These are phyloP conservation scores for Plasmodium ovale DNA, from an alignment of 169 alveolate species.

Conservation along the genomic window DNA sequence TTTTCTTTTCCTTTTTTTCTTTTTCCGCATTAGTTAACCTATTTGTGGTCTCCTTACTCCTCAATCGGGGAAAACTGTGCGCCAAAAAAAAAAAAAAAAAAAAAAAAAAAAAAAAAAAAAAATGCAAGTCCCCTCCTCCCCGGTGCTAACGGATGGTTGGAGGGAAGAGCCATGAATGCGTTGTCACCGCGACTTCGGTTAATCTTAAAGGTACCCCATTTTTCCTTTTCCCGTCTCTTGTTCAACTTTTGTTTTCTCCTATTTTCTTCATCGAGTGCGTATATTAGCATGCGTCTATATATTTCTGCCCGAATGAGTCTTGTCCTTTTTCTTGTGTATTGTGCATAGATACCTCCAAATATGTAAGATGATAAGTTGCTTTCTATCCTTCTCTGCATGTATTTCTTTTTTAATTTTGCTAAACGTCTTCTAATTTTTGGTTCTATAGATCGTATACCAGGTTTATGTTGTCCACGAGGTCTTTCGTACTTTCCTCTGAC, in stretches of 20 bases:
- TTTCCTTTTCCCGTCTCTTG: conserved; percentile 74
- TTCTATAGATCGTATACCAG: conserved; percentile 86
- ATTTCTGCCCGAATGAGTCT: conserved; percentile 80
- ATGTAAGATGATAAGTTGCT: conserved; percentile 82
- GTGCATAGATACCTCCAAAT: conserved; percentile 82
- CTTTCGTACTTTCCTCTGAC: conserved; percentile 85
- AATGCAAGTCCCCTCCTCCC: no score
- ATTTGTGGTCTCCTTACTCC: no score
- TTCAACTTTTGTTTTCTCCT: conserved; percentile 79
- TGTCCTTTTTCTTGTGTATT: conserved; percentile 75
- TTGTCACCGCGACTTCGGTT: conserved; percentile 60
- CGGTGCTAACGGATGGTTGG: conserved; percentile 59
- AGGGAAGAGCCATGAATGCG: conserved; percentile 74
- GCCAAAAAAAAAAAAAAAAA: no score
- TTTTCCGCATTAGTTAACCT: no score
- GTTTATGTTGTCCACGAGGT: conserved; percentile 88
- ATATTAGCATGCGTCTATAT: conserved; percentile 81
- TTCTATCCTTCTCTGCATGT: conserved; percentile 80
- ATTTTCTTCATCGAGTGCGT: conserved; percentile 82
- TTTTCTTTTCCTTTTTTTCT: no score
- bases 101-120: no score
- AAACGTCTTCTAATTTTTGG: conserved; percentile 78
- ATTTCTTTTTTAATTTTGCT: conserved; percentile 73
- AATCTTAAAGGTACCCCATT: conserved; percentile 77
- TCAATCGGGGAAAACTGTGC: no score